Conservation (phyloP, 2,329 filamentous ascomycete genomes). For the Colletotrichum kahawae region DNA sequence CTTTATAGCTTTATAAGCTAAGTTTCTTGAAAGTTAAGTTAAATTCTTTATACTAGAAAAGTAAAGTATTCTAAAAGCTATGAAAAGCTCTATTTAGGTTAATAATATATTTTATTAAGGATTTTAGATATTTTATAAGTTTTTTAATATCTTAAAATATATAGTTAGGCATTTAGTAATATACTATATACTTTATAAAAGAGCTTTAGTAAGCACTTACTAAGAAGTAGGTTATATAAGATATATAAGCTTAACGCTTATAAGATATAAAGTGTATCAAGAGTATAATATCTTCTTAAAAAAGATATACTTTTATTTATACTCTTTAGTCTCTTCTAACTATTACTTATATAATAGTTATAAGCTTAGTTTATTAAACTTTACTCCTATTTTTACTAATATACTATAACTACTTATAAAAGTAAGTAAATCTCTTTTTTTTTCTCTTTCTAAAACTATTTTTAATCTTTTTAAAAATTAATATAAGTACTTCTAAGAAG, state of each 20-base stretch:
- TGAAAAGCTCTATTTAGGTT: not conserved
- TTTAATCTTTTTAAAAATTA: too few species aligned
- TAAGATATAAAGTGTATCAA: not conserved
- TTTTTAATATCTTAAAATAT: not conserved
- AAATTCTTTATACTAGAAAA: not conserved
- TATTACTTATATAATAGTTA: too few species aligned
- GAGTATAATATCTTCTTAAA: not conserved
- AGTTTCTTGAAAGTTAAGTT: too few species aligned
- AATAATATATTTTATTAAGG: not conserved
- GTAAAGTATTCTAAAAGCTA: not conserved
- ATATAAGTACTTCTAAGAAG: too few species aligned
- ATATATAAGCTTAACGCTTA: not conserved
- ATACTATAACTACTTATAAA: too few species aligned
- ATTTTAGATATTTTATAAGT: not conserved
- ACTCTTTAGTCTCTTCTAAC: too few species aligned
- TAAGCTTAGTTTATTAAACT: too few species aligned
- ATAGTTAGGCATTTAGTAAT: not conserved
- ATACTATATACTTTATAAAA: not conserved
- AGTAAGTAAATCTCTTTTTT: too few species aligned
- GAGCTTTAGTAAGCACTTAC: not conserved
- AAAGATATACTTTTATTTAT: not conserved
- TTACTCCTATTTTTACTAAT: too few species aligned
- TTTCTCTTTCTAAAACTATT: too few species aligned
- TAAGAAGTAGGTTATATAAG: not conserved
- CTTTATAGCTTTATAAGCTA: too few species aligned